These are phyloP conservation scores for Lichtheimia ornata DNA, from an alignment of 371 early-diverging fungal genomes.

Conservation along the genomic window DNA sequence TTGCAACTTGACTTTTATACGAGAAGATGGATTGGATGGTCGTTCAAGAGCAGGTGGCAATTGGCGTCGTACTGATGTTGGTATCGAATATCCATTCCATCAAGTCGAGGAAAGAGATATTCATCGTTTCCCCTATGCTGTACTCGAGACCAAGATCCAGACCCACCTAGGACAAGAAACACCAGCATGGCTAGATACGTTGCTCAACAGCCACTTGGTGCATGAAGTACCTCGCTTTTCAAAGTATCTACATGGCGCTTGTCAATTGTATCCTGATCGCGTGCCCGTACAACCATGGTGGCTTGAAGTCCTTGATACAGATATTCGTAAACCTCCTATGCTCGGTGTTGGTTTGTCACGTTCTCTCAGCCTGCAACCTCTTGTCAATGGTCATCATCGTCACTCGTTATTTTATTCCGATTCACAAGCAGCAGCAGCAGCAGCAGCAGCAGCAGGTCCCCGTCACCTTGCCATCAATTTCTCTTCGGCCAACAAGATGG, in stretches of 20 bases:
- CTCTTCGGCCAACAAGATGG: not conserved
- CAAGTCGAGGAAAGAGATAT: constrained; percentile 81
- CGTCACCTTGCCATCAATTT: constrained; percentile 3
- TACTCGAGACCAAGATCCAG: constrained; percentile 97
- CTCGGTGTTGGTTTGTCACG: constrained; percentile 50
- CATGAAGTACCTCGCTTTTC: constrained; percentile 98
- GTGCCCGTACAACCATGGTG: constrained; percentile 95
- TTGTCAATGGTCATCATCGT: constrained; percentile 43
- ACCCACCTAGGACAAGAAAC: constrained; percentile 87
- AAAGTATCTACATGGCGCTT: constrained; percentile 98
- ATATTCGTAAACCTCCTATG: constrained; percentile 75
- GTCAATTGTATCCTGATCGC: constrained; percentile 73
- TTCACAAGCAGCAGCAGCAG: not conserved
- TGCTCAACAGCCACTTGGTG: constrained; percentile 87
- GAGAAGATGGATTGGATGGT: constrained; percentile 87
- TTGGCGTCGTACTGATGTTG: constrained; percentile 93
- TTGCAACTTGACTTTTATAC: constrained; percentile 95
- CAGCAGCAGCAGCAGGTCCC: not conserved
- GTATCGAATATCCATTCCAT: constrained; percentile 90
- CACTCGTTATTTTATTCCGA: constrained; percentile 18
- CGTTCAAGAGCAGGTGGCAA: constrained; percentile 33
- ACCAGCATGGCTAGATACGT: constrained; percentile 90
- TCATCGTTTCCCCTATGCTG: constrained; percentile 94
- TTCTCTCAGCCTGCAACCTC: constrained; percentile 45
- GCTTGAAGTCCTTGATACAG: constrained; percentile 89